Percentiles rank a stretch among this genome's conserved stretches.
These are phyloP conservation scores for Syzygium aqueum DNA, from an alignment of 345 rosid species.

Conservation along the genomic window DNA sequence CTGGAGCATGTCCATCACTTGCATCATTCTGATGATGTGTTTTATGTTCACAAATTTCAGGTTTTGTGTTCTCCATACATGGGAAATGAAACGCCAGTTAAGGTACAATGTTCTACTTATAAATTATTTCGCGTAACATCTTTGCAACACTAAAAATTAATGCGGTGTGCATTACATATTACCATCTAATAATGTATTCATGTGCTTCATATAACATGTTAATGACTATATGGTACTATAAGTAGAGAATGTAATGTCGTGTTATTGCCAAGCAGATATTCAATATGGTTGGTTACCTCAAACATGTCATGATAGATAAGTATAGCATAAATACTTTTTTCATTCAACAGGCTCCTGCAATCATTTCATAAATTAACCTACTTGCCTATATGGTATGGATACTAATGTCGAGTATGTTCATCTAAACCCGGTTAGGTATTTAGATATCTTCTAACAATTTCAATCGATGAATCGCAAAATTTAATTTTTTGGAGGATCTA, in stretches of 20 bases:
- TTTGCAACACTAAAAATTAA: not conserved
- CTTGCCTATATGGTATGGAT: not conserved
- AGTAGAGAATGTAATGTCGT: not conserved
- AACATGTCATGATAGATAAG: not conserved
- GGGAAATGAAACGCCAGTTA: conserved; percentile 44
- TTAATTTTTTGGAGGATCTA: not conserved
- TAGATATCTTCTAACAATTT: not conserved
- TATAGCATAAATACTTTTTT: not conserved
- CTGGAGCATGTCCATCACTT: not conserved
- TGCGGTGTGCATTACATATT: not conserved
- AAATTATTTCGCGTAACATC: not conserved
- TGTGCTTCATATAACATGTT: not conserved
- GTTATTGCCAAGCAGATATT: not conserved
- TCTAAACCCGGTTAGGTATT: too few relatives aligned
- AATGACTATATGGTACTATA: not conserved
- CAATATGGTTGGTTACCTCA: not conserved
- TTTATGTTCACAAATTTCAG: conserved; percentile 20
- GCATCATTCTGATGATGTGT: not conserved
- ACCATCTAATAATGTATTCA: not conserved
- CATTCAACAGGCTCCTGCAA: not conserved
- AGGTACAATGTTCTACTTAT: conserved; percentile 41
- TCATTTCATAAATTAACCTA: not conserved
- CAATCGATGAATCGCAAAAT: not conserved
- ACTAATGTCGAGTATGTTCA: too few relatives aligned
- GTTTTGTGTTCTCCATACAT: conserved; percentile 46